Conservation (phyloP, 805 yeast genomes). For the Vanderwaltozyma verrucispora region DNA sequence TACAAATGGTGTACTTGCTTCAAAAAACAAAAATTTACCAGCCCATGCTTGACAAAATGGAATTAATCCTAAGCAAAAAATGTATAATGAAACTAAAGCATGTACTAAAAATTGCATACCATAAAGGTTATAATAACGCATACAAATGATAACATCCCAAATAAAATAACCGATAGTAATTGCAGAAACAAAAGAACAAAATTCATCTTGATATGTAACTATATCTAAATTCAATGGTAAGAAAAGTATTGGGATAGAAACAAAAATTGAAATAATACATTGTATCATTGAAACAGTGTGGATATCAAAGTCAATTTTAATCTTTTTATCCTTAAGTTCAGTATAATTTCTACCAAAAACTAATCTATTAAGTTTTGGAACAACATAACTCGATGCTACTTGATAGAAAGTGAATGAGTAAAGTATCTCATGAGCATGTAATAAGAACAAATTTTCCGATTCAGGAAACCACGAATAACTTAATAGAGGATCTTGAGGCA, state of each 20-base stretch:
- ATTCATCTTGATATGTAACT: constrained; percentile 61
- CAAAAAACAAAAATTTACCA: constrained; percentile 75
- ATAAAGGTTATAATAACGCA: constrained; percentile 49
- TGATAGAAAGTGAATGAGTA: constrained; percentile 53
- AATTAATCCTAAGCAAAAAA: constrained; percentile 51
- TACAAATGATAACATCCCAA: constrained; percentile 76
- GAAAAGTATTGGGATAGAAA: constrained; percentile 55
- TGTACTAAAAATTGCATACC: constrained; percentile 77
- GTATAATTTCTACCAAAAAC: constrained; percentile 50
- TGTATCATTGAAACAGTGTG: constrained; percentile 87
- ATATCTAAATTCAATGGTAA: constrained; percentile 39
- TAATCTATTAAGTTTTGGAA: constrained; percentile 40
- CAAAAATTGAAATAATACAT: constrained; percentile 50
- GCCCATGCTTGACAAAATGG: constrained; percentile 77
- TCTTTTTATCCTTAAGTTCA: constrained; percentile 32
- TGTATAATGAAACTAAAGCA: constrained; percentile 52
- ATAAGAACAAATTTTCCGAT: constrained; percentile 34
- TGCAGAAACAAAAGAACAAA: constrained; percentile 61
- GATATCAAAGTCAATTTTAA: constrained; percentile 70
- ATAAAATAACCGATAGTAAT: constrained; percentile 74
- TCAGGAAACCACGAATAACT: constrained; percentile 22
- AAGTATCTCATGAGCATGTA: constrained; percentile 72
- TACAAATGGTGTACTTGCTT: constrained; percentile 86
- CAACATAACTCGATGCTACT: constrained; percentile 34
- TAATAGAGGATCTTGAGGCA: constrained; percentile 19